phyloP scores from a whole-genome alignment of 1,284 basidiomycete genomes.

The Sphagnurus paluster region DNA sequence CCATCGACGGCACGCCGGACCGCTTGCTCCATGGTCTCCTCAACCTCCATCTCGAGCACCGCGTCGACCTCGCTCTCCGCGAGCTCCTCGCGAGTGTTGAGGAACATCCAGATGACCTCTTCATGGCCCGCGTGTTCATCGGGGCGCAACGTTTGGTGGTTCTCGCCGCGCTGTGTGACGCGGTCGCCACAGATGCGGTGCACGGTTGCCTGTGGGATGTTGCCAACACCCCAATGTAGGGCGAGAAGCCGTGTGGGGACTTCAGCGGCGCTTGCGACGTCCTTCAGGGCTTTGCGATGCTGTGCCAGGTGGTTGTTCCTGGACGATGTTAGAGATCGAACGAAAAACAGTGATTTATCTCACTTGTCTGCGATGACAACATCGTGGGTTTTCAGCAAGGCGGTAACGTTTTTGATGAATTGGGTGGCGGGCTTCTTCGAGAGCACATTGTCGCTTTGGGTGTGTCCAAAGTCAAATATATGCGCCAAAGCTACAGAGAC shows the following conservation, averaged over 20 bases:
- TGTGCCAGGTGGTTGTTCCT: slow-evolving; percentile 88
- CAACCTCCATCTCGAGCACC: slow-evolving; percentile 64
- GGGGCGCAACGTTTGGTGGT: slow-evolving; percentile 80
- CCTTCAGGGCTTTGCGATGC: slow-evolving; percentile 73
- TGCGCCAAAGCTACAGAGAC: slow-evolving; percentile 78
- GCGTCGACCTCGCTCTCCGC: slow-evolving; percentile 67
- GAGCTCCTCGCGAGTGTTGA: slow-evolving; percentile 69
- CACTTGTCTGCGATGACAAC: slow-evolving; percentile 92
- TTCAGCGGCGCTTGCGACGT: slow-evolving; percentile 41
- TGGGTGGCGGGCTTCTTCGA: slow-evolving; percentile 76
- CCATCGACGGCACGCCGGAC: slow-evolving; percentile 63
- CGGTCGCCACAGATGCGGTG: slow-evolving; percentile 80
- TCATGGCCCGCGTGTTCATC: slow-evolving; percentile 70
- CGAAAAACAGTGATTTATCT: background rate
- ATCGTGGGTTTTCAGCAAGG: slow-evolving; percentile 61
- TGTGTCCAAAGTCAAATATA: slow-evolving; percentile 85
- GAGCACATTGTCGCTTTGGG: slow-evolving; percentile 89
- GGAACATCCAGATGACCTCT: slow-evolving; percentile 79
- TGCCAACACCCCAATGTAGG: slow-evolving; percentile 70
- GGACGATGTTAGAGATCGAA: background rate
- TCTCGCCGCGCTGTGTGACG: slow-evolving; percentile 71
- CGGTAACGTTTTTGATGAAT: slow-evolving; percentile 78
- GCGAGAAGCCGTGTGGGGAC: slow-evolving; percentile 73
- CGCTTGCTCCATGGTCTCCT: slow-evolving; percentile 48
- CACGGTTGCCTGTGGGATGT: slow-evolving; percentile 51